Base-by-base conservation (phyloP, 2,329 filamentous ascomycete genomes). In the Cladosporium sp. region DNA sequence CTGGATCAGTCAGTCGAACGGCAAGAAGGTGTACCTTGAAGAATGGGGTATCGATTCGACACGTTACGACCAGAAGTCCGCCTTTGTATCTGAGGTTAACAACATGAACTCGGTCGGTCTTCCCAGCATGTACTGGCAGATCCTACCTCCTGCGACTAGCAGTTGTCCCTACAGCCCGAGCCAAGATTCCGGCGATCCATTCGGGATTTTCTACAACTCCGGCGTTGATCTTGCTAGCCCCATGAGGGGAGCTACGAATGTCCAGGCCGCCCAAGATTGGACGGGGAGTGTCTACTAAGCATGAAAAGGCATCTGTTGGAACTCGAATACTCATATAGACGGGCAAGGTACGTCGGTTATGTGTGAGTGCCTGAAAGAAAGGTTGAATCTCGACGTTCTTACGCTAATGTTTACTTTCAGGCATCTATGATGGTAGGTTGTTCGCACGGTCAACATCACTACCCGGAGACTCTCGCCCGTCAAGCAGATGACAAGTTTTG, bases 21-120 rank as follows among this genome's bases (percentile, higher is more conserved):
- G 49, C 58, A 66, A 66, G 49, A 61, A 63, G 21, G 58, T 66
- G 6, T 66, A 66, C 59, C 7, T 66, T 10, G 64, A 66, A 57
- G 64, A 66, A 48, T 63, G 64, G 64, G 64, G 64, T 32, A 46
- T 66, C 62, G 62, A 64, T n/a, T 39, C 62, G 1, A 23, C 53
- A 16, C 32, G 48, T 25, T 64, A 58, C 30, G 53, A 64, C 25
- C 62, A 64, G 30, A 58, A 48, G 26, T 48, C 62, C 7, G 26
- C 62, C 8, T 64, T 58, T 32, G 53, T 32, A 8, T 58, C 53
- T 21, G 62, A 64, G 14, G 62, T 64, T 5, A 30, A 58, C 30
- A 32, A 64, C 28, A 64, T 64, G 62, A 64, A 64, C 30, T 64
- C 62, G 4, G 62, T 58, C 23, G 62, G 62, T 16, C 36, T 64